phyloP scores from a whole-genome alignment of 2,329 filamentous ascomycete genomes.

The Pyrenophora teres region DNA sequence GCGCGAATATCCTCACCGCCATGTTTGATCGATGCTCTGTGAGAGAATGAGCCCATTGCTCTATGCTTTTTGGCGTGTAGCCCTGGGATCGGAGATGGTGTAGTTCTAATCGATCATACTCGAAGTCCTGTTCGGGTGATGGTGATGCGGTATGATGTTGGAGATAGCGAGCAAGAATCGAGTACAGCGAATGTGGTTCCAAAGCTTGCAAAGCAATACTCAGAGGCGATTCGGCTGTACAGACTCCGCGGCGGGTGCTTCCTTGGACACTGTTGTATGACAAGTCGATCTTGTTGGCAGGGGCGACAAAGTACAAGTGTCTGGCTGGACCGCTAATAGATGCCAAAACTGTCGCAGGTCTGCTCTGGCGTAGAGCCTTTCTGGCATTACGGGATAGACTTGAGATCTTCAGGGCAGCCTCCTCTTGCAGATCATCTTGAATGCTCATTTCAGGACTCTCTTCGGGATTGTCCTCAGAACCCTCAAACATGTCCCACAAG shows the following conservation, averaged over 20 bases:
- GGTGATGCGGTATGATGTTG: constrained; percentile 15
- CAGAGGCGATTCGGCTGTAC: background rate
- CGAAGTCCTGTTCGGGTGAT: constrained; percentile 8
- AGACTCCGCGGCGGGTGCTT: background rate
- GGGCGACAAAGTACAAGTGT: constrained; percentile 23
- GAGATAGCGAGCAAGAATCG: constrained; percentile 36
- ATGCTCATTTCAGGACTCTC: background rate
- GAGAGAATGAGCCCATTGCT: constrained; percentile 34
- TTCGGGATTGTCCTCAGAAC: background rate
- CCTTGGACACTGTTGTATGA: constrained; percentile 15
- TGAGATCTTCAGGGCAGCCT: background rate
- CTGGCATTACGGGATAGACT: constrained; percentile 17
- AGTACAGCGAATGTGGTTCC: constrained; percentile 27
- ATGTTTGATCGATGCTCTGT: constrained; percentile 19
- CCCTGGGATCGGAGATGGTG: constrained; percentile 23
- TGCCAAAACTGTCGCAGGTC: constrained; percentile 26
- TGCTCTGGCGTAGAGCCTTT: constrained; percentile 29
- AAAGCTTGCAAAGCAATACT: background rate
- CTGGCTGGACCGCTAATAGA: constrained; percentile 22
- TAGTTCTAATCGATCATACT: constrained; percentile 25
- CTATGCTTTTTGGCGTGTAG: constrained; percentile 21
- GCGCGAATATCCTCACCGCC: constrained; percentile 27
- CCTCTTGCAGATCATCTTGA: no score
- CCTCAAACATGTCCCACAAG: background rate
- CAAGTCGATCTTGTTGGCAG: constrained; percentile 15